These are phyloP conservation scores for Mycena pura DNA, from an alignment of 768 basidiomycete genomes.

Conservation along the genomic window DNA sequence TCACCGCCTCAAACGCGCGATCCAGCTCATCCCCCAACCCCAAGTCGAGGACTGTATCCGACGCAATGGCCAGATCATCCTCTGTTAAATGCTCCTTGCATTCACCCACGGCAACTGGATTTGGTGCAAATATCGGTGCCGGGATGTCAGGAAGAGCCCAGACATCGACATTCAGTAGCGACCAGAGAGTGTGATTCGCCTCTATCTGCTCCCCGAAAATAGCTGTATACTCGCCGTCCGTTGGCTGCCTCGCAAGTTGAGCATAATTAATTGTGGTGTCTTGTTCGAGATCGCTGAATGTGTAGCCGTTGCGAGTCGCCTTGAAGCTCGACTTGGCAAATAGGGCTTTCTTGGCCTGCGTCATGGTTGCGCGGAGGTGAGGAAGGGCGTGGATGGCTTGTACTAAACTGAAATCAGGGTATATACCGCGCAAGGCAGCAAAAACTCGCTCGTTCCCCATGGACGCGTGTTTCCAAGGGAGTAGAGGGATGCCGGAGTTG, in stretches of 20 bases:
- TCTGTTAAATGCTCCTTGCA: neutral
- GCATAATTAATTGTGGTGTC: neutral
- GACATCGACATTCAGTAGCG: neutral
- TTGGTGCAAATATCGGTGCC: neutral
- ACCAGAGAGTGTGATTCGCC: neutral
- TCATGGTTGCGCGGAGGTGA: neutral
- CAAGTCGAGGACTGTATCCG: neutral
- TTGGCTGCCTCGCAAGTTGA: neutral
- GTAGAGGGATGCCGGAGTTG: neutral
- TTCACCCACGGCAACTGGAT: neutral
- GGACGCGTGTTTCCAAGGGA: constrained; percentile 3
- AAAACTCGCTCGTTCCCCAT: constrained; percentile 6
- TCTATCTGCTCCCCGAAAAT: neutral
- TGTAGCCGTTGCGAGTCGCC: neutral
- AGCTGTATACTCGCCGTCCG: neutral
- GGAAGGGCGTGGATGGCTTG: neutral
- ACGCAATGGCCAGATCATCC: too few species aligned
- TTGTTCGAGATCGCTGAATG: neutral
- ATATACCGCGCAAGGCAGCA: neutral
- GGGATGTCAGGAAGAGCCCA: neutral
- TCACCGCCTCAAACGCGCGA: neutral
- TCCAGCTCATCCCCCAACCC: neutral
- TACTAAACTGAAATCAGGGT: constrained; percentile 2
- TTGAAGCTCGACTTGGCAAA: too few species aligned
- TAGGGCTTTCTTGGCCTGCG: neutral